Conservation (phyloP, 768 basidiomycete genomes). For the Rhodotorula graminis region DNA sequence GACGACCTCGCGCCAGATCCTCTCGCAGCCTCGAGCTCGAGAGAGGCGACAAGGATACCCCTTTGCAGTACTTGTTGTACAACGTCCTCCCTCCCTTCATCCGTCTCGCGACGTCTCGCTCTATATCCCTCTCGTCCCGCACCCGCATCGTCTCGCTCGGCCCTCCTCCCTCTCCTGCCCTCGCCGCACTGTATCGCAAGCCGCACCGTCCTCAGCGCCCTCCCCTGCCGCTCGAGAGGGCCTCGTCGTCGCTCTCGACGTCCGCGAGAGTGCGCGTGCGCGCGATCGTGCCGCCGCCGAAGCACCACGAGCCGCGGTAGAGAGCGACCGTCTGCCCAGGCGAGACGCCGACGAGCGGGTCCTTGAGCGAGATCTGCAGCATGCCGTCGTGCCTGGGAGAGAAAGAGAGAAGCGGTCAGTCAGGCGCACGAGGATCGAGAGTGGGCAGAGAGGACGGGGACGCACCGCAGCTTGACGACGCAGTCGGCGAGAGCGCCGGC, state of each 20-base stretch:
- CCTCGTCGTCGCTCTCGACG: too few relatives aligned
- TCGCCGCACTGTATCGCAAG: background rate
- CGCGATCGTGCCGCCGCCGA: conserved; percentile 72
- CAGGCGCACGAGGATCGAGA: background rate
- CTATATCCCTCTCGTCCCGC: background rate
- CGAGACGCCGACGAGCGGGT: conserved; percentile 64
- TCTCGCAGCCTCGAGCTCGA: background rate
- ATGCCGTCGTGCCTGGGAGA: conserved; percentile 40
- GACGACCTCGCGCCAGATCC: background rate
- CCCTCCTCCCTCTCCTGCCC: background rate
- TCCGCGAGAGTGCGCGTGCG: conserved; percentile 28
- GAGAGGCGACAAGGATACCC: too few relatives aligned
- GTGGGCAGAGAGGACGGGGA: too few relatives aligned
- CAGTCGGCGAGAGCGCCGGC: conserved; percentile 52
- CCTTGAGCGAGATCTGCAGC: conserved; percentile 55
- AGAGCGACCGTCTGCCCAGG: conserved; percentile 75
- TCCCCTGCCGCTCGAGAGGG: background rate
- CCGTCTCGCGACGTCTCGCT: background rate
- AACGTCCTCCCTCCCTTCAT: background rate
- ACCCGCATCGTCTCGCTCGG: background rate
- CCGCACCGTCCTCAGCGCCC: background rate
- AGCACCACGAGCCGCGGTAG: conserved; percentile 70
- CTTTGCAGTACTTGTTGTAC: background rate
- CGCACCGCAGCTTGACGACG: conserved; percentile 53
- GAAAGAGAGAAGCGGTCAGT: background rate